Base-by-base conservation (phyloP, 305 asterid species). In the Solanum hybrid region DNA sequence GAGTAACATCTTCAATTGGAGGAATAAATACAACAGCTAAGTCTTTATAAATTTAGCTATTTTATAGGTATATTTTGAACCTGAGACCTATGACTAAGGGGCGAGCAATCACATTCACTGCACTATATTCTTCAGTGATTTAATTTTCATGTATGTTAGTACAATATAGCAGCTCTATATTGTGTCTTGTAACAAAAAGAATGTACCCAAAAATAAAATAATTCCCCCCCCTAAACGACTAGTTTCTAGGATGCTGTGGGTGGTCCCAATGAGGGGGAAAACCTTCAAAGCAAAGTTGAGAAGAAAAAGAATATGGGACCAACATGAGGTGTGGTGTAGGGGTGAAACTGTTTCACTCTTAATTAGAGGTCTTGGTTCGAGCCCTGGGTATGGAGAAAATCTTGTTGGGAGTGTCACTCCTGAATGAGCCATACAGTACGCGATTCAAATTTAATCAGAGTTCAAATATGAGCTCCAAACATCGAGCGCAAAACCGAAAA, bases 381-480 rank as follows among this genome's bases (percentile, higher is more conserved):
- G 68, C n/a, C 8, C 0, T 5, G 0, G 0, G 1, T 51, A 51
- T 51, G 68, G 0, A 17, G n/a, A 51, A 51, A 51, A 17, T 51
- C 0, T 2, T 51, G 10, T 51, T 51, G 1, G 0, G 1, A 51
- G 4, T 2, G 10, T 7, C 8, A 51, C n/a, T 5, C 68, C 3
- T 1, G 0, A 57, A 57, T 57, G 24, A 57, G 10, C 10, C 10
- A 7, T 57, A 2, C 4, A 2, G 0, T 57, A 1, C 0, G 0
- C 1, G 10, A 57, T 57, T 2, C 10, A 57, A 57, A 51, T 51
- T 51, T 15, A 51, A 51, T 51, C 9, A 0, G 3, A 0, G 0
- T 7, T 57, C 0, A 2, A 57, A 2, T 57, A 1, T 6, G 4
- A 2, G 9, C 1, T 17, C 10, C 9, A 2, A 57, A 57, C 2